These are phyloP conservation scores for Russula griseocarnosa DNA, from an alignment of 768 basidiomycete species.

Conservation along the genomic window DNA sequence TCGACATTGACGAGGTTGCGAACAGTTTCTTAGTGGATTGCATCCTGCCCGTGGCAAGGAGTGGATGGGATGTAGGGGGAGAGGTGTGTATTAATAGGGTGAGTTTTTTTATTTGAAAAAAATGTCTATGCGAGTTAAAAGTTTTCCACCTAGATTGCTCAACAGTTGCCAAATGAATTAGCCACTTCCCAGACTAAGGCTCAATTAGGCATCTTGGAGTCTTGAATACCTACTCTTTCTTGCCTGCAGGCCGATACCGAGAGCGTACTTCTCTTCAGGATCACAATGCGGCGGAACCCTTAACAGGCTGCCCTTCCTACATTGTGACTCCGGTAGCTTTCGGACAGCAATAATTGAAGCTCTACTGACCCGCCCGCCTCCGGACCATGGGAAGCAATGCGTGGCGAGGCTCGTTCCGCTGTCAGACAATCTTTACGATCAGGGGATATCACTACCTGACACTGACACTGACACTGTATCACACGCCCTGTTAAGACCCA, in stretches of 20 bases:
- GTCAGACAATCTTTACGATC: slow-evolving; percentile 42
- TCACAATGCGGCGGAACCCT: slow-evolving; percentile 41
- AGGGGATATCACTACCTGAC: background rate
- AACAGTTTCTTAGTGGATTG: slow-evolving; percentile 53
- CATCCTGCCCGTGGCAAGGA: slow-evolving; percentile 62
- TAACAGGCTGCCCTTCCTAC: slow-evolving; percentile 30
- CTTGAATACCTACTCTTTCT: background rate
- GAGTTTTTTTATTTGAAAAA: slow-evolving; percentile 25
- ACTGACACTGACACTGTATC: background rate
- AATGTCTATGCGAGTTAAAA: slow-evolving; percentile 8
- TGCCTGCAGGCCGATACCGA: slow-evolving; percentile 30
- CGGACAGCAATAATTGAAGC: slow-evolving; percentile 49
- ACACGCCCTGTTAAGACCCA: background rate
- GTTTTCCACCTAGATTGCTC: slow-evolving; percentile 16
- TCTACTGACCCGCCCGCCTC: slow-evolving; percentile 47
- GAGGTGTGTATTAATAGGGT: slow-evolving; percentile 62
- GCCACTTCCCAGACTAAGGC: slow-evolving; percentile 28
- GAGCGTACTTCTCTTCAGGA: slow-evolving; percentile 29
- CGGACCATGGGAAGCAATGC: slow-evolving; percentile 28
- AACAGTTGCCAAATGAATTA: slow-evolving; percentile 21
- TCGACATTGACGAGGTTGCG: slow-evolving; percentile 52
- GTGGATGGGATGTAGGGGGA: slow-evolving; percentile 87
- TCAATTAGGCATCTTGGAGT: slow-evolving; percentile 13
- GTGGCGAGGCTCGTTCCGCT: slow-evolving; percentile 65
- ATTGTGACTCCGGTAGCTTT: slow-evolving; percentile 22